Conservation (phyloP, 148 eudicot genomes). For the Rhododendron henanense region DNA sequence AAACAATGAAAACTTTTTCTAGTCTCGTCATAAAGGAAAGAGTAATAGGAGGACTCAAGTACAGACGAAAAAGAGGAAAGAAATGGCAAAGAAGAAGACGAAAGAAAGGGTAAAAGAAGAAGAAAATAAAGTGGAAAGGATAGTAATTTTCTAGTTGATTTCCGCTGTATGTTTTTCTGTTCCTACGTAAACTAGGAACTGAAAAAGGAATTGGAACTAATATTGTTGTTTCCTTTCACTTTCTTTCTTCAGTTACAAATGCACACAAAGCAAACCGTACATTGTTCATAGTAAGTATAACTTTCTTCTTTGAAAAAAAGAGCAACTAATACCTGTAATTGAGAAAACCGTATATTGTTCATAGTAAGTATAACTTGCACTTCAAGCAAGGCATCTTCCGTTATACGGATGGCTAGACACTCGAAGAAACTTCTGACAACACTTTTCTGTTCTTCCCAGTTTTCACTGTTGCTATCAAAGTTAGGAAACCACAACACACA, state of each 20-base stretch:
- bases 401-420: slow-evolving; percentile 51
- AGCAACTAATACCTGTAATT: slow-evolving; percentile 63
- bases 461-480: slow-evolving; percentile 36
- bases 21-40: not conserved
- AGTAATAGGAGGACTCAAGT: not conserved
- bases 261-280: not conserved
- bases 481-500: slow-evolving; percentile 70
- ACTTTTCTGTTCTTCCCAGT: slow-evolving; percentile 45
- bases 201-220: not conserved
- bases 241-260: not conserved
- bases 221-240: not conserved
- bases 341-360: slow-evolving; percentile 83
- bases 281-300: not conserved
- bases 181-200: not conserved
- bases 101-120: not conserved
- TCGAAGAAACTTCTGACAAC: slow-evolving; percentile 51
- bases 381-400: slow-evolving; percentile 45
- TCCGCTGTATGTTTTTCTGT: not conserved
- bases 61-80: not conserved
- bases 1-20: not conserved
- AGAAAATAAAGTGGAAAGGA: not conserved
- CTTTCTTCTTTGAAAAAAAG: not conserved
- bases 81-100: not conserved
- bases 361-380: slow-evolving; percentile 55
- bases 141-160: not conserved